Evolutionary conservation across 2,329 filamentous ascomycete species (phyloP).

Genomic region (Cryphonectria japonica): DNA sequence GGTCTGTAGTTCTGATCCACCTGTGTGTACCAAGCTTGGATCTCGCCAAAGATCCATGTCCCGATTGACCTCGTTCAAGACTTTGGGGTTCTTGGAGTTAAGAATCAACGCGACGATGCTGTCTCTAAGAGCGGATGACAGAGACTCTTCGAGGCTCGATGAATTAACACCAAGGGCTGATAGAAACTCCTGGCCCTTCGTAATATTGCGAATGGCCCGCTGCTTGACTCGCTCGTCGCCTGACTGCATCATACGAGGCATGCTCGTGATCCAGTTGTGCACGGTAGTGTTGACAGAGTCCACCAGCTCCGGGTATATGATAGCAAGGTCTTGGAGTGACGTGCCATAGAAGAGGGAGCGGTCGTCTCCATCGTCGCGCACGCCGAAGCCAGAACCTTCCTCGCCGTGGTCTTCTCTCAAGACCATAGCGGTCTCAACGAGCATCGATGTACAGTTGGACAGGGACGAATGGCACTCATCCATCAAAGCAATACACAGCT

Average conservation of each 20-base stretch:
- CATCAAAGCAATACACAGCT: conserved; percentile 73
- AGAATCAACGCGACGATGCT: conserved; percentile 60
- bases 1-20: conserved; percentile 30
- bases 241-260: conserved; percentile 82
- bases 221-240: conserved; percentile 80
- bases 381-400: conserved; percentile 34
- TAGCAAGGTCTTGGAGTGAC: conserved; percentile 55
- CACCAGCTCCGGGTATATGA: conserved; percentile 56
- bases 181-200: conserved; percentile 70
- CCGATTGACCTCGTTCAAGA: conserved; percentile 40
- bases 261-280: conserved; percentile 78
- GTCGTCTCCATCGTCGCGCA: conserved; percentile 29
- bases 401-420: conserved; percentile 55
- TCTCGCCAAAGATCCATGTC: conserved; percentile 37
- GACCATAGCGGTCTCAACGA: conserved; percentile 81
- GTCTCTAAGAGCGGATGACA: conserved; percentile 73
- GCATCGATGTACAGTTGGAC: conserved; percentile 67
- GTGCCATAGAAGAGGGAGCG: conserved; percentile 48
- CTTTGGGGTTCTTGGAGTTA: conserved; percentile 37
- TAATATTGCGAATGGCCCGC: conserved; percentile 74
- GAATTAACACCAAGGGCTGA: conserved; percentile 66
- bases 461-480: conserved; percentile 80
- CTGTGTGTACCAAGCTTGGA: conserved; percentile 34
- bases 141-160: conserved; percentile 65
- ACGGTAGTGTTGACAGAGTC: conserved; percentile 68